Base-by-base conservation (phyloP, 768 basidiomycete species). In the Suillus subaureus region DNA sequence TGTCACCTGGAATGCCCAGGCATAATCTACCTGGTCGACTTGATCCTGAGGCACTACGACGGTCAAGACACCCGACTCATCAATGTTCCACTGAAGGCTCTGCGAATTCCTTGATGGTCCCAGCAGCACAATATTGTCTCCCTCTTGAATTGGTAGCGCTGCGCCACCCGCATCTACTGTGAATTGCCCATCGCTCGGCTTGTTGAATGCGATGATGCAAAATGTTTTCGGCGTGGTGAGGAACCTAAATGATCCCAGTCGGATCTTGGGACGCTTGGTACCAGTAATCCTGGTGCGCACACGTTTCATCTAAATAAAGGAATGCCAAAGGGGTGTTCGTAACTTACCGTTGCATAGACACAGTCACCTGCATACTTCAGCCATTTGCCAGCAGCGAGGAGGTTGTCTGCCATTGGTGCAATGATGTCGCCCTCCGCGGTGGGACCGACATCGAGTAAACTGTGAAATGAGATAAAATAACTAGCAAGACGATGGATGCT, bases 341-440 rank as follows among this genome's bases (percentile, higher is more conserved):
- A 1, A 76, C 82, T 15, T 65, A 84, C 86, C 6, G 86, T 86
- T 35, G 78, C 80, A 61, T 86, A 87, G 8, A 87, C 79, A 42
- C 85, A 87, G 1, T 78, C 74, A 16, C 86, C 84, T 2, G 82
- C 79, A 52, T 82, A 80, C 49, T 79, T 75, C 62, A 87, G 73
- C 87, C 86, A 87, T 51, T 66, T 68, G 0, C 86, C 87, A 21
- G 84, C 83, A n/a, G 79, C 83, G 6, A 82, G 77, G 37, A 87
- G 76, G 43, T 82, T 81, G 3, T 83, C 68, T 49, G 72, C 74
- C 81, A 85, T 84, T 0, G 84, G 80, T 9, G 74, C 74, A 51
- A 86, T 82, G 40, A 87, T 85, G 45, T 80, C 79, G 0, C 87
- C 86, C 61, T 86, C 85, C 1, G 84, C 84, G 2, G 79, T 85